phyloP scores from a whole-genome alignment of 805 yeast genomes.

The Candida koratica region DNA sequence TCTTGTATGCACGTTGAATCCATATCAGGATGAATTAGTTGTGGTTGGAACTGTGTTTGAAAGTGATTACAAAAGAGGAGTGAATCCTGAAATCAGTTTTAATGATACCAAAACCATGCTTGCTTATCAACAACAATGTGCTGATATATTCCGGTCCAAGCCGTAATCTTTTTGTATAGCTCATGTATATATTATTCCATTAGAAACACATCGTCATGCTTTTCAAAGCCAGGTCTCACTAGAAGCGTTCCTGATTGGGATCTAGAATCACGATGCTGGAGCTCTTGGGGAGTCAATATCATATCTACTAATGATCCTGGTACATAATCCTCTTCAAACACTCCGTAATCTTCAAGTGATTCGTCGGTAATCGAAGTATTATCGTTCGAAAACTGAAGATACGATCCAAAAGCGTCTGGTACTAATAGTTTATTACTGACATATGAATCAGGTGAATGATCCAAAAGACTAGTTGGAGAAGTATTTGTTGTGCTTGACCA shows the following conservation, averaged over 20 bases:
- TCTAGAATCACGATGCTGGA: slow-evolving; percentile 63
- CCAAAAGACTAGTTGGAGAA: slow-evolving; percentile 5
- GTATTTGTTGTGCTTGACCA: slow-evolving; percentile 14
- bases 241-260: slow-evolving; percentile 43
- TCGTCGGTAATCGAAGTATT: slow-evolving; percentile 29
- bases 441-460: slow-evolving; percentile 9
- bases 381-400: slow-evolving; percentile 10
- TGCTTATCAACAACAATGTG: slow-evolving; percentile 30
- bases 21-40: slow-evolving; percentile 34
- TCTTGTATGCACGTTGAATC: slow-evolving; percentile 38
- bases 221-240: slow-evolving; percentile 28
- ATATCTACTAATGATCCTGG: slow-evolving; percentile 80
- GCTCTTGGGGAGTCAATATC: slow-evolving; percentile 72
- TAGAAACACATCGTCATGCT: slow-evolving; percentile 32
- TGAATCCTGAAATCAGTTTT: slow-evolving; percentile 31
- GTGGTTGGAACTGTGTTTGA: slow-evolving; percentile 41
- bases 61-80: slow-evolving; percentile 32
- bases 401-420: slow-evolving; percentile 15
- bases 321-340: slow-evolving; percentile 69
- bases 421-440: slow-evolving; percentile 10
- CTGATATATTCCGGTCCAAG: slow-evolving; percentile 41
- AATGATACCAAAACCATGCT: slow-evolving; percentile 20
- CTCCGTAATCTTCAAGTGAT: slow-evolving; percentile 12
- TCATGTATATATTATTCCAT: slow-evolving; percentile 27
- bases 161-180: slow-evolving; percentile 13